A percentile compares a stretch with the other conserved stretches of the same genome.
These are phyloP conservation scores for Penicillium desertorum DNA, from an alignment of 495 filamentous ascomycete species.

Conservation along the genomic window DNA sequence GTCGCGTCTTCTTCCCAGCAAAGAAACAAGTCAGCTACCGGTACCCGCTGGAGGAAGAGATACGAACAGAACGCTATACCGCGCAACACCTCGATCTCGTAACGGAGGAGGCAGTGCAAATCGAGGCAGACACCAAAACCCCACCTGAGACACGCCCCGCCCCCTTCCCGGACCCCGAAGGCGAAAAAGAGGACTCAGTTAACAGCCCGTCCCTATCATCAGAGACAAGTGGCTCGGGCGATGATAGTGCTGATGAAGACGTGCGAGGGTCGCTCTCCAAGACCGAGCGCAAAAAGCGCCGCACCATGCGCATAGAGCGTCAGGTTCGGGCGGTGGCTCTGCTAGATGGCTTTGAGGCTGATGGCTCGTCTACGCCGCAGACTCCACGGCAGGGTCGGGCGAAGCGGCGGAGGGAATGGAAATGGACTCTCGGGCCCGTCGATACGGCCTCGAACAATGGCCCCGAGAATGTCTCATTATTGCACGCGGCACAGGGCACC, in stretches of 20 bases:
- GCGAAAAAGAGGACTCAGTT: constrained; percentile 42
- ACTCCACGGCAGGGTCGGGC: constrained; percentile 50
- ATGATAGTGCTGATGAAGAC: constrained; percentile 34
- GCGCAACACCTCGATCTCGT: constrained; percentile 43
- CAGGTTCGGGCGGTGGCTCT: constrained; percentile 46
- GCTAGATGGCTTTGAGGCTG: constrained; percentile 37
- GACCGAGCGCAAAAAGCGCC: constrained; percentile 40
- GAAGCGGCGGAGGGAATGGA: constrained; percentile 56
- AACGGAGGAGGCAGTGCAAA: constrained; percentile 12
- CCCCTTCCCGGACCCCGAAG: constrained; percentile 37
- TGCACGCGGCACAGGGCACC: neutral
- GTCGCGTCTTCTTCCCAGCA: constrained; percentile 56
- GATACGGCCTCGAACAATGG: constrained; percentile 9
- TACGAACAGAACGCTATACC: constrained; percentile 52
- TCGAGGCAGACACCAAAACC: constrained; percentile 14
- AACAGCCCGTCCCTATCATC: constrained; percentile 29
- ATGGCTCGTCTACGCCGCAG: constrained; percentile 43
- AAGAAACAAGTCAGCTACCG: constrained; percentile 58
- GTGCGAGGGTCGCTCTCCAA: constrained; percentile 17
- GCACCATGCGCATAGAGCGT: constrained; percentile 37
- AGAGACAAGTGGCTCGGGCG: constrained; percentile 44
- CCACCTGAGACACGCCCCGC: constrained; percentile 9
- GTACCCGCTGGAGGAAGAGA: constrained; percentile 54
- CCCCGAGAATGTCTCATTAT: constrained; percentile 4
- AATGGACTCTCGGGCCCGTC: constrained; percentile 55